Evolutionary conservation across 2,329 filamentous ascomycete species (phyloP), one percentile per base, ranked within the genome.

Genomic region (Lasiodiplodia gonubiensis): DNA sequence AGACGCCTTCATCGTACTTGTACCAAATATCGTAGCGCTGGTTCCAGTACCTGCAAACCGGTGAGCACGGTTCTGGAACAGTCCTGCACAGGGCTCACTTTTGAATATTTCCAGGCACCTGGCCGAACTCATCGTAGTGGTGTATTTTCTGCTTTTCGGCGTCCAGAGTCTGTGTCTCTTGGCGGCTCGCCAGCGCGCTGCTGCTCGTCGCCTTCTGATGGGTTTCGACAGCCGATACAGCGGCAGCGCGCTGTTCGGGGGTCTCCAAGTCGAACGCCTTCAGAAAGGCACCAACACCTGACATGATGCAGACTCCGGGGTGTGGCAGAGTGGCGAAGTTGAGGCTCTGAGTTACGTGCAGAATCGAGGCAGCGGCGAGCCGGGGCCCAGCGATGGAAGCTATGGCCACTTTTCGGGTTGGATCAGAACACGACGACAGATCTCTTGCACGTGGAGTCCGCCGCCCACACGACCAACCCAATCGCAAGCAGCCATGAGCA

Each of bases 1-100:
- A 90, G 71, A 99, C 86, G 66, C 93, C 94, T 68, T 94, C 86
- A 76, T 97, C 90, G 76, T 97, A 99, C 72, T 86, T 86, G 18
- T 90, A 90, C 80, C 97, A 99, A 71, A 99, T 92, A 64, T 89
- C 90, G 78, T 95, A 90, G 68, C 95, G 88, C 75, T 98, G 94
- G 18, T 90, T 85, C 88, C 92, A 99, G 80, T 99, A 99, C 77
- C 93, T 96, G 55, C 1, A 51, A n/a, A 27, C 16, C 2, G 11
- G n/a, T 63, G 14, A 37, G 18, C 52, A 59, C 14, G 51, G n/a
- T 25, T 10, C n/a, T 27, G 35, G 5, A 39, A 55, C 11, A 5
- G 16, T 7, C 6, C 21, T 4, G 33, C 10, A 4, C 8, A 1
- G 4, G 2, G 73, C 82, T 75, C 78, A 95, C 92, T 97, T 97